phyloP scores from a whole-genome alignment of 2,329 filamentous ascomycete genomes.

The Hysterium pulicare region DNA sequence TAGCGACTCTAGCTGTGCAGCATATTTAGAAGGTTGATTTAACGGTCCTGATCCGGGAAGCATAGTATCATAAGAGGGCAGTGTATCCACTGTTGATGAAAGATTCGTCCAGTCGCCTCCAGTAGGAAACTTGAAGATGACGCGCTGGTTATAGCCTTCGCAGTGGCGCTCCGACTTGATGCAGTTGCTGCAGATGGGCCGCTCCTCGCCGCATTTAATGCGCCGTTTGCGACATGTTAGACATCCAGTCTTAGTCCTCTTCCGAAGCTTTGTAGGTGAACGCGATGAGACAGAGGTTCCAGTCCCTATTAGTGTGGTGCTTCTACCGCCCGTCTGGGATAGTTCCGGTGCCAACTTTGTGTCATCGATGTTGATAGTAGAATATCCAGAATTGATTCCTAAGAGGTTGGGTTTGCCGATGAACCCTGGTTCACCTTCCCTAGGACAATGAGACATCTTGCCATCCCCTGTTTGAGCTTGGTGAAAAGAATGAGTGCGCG shows the following conservation, averaged over 20 bases:
- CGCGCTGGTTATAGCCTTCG: constrained; percentile 77
- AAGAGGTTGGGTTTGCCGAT: too few species aligned
- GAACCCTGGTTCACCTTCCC: too few species aligned
- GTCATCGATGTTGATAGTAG: too few species aligned
- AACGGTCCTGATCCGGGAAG: constrained; percentile 28
- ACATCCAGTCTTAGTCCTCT: constrained; percentile 85
- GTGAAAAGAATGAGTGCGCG: too few species aligned
- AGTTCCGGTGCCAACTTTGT: too few species aligned
- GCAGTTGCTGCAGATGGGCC: constrained; percentile 78
- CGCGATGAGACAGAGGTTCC: constrained; percentile 16
- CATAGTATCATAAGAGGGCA: constrained; percentile 38
- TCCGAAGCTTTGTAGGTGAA: constrained; percentile 32
- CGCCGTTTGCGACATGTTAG: constrained; percentile 89
- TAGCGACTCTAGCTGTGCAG: constrained; percentile 22
- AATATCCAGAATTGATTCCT: too few species aligned
- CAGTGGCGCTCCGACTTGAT: constrained; percentile 81
- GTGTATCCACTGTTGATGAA: constrained; percentile 33
- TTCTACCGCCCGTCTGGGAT: too few species aligned
- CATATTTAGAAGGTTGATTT: constrained; percentile 13
- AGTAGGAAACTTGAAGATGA: constrained; percentile 74
- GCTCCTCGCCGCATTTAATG: constrained; percentile 94
- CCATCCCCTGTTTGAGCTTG: too few species aligned
- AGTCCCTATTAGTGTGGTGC: constrained; percentile 27
- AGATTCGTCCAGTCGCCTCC: constrained; percentile 48
- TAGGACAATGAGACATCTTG: too few species aligned